Conservation (phyloP, 805 yeast species). For the Lachancea thermotolerans region DNA sequence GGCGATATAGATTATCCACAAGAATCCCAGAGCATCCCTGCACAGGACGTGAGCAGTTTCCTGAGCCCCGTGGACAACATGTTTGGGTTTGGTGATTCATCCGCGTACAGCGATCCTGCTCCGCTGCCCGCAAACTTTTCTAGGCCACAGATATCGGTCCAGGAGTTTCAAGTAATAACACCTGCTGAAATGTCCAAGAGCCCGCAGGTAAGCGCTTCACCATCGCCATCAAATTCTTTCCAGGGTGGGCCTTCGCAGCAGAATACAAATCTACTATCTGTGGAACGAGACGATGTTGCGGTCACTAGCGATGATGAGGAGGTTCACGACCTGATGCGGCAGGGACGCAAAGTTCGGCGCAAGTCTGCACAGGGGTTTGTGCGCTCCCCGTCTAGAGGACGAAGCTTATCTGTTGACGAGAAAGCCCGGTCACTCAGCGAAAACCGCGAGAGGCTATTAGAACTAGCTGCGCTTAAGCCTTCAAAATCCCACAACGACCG, state of each 20-base stretch:
- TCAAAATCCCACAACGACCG: slow-evolving; percentile 9
- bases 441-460: slow-evolving; percentile 26
- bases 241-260: slow-evolving; percentile 1
- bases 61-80: neutral
- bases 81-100: neutral
- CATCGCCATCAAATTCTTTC: slow-evolving; percentile 4
- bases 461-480: slow-evolving; percentile 24
- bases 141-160: slow-evolving; percentile 23
- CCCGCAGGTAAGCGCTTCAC: neutral
- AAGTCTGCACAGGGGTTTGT: slow-evolving; percentile 11
- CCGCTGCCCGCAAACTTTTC: neutral
- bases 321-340: slow-evolving; percentile 14
- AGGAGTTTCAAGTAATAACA: slow-evolving; percentile 17
- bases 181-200: neutral
- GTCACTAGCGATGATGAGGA: slow-evolving; percentile 4
- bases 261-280: slow-evolving; percentile 3
- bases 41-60: neutral
- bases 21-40: neutral
- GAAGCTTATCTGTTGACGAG: slow-evolving; percentile 22
- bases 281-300: slow-evolving; percentile 1
- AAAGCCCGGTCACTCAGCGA: slow-evolving; percentile 28
- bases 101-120: neutral
- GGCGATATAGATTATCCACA: neutral
- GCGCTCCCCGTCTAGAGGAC: slow-evolving; percentile 15
- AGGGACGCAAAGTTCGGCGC: slow-evolving; percentile 23